phyloP scores from a whole-genome alignment of 768 basidiomycete species.

The Amanita subjunquillea region DNA sequence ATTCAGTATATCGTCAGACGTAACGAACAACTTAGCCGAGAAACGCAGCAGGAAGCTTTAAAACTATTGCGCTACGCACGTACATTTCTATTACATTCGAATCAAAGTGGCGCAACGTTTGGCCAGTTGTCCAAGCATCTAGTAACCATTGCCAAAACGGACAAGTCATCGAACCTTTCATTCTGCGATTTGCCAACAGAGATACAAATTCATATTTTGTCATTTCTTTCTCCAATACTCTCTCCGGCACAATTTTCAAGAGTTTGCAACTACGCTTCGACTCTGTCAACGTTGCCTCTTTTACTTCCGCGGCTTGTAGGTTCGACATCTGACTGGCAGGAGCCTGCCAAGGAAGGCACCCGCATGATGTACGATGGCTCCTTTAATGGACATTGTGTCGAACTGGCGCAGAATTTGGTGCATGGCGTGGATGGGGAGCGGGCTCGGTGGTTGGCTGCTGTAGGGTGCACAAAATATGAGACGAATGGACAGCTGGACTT shows the following conservation, averaged over 20 bases:
- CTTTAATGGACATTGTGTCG: not conserved
- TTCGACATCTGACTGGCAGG: not conserved
- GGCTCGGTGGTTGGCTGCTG: not conserved
- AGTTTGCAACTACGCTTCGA: slow-evolving; percentile 36
- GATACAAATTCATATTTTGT: slow-evolving; percentile 45
- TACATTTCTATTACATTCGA: slow-evolving; percentile 32
- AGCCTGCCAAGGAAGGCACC: not conserved
- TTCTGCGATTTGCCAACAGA: slow-evolving; percentile 42
- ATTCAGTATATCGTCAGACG: slow-evolving; percentile 27
- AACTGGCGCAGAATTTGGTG: not conserved
- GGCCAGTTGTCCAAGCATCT: not conserved
- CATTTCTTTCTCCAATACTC: slow-evolving; percentile 46
- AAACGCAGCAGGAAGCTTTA: slow-evolving; percentile 36
- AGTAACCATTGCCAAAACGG: slow-evolving; percentile 2
- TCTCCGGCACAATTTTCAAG: slow-evolving; percentile 44
- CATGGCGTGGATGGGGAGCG: not conserved
- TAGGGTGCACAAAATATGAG: slow-evolving; percentile 2
- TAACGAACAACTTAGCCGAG: slow-evolving; percentile 30
- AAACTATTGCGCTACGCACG: slow-evolving; percentile 40
- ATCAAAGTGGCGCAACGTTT: not conserved
- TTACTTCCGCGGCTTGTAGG: slow-evolving; percentile 3
- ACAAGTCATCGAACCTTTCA: slow-evolving; percentile 13
- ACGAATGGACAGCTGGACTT: not conserved
- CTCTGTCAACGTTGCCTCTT: slow-evolving; percentile 1
- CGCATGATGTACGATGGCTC: not conserved